Percentiles rank a stretch among this genome's conserved stretches.
These are phyloP conservation scores for Aspergillus hiratsukae DNA, from an alignment of 2,329 filamentous ascomycete genomes.

Conservation along the genomic window DNA sequence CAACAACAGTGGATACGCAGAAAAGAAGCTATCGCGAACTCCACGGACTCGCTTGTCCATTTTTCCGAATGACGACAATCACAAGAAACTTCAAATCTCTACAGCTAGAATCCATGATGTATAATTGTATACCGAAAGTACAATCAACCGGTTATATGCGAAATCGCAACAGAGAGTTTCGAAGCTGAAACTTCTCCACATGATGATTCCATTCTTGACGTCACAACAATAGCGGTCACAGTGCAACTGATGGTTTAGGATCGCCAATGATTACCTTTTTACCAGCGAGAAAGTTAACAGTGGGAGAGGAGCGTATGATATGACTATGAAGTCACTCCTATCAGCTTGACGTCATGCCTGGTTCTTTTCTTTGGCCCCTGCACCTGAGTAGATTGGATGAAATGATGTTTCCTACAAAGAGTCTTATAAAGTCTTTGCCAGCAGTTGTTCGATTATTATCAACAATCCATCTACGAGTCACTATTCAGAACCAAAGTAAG, in stretches of 20 bases:
- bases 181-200: neutral
- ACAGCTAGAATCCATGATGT: too few relatives aligned
- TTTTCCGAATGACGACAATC: neutral
- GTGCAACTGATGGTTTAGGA: neutral
- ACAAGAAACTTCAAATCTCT: neutral
- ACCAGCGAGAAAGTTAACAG: neutral
- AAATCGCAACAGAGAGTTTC: neutral
- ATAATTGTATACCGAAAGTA: neutral
- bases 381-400: neutral
- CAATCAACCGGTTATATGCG: neutral
- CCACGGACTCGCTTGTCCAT: neutral
- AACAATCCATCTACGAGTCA: neutral
- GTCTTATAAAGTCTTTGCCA: neutral
- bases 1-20: neutral
- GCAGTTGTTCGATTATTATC: neutral
- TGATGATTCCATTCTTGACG: neutral
- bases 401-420: neutral
- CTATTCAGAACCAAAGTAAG: neutral
- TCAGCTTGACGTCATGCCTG: conserved; percentile 7
- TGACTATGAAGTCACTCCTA: conserved; percentile 6
- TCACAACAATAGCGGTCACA: neutral
- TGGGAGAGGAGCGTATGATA: conserved; percentile 1
- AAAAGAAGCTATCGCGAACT: neutral
- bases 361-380: neutral
- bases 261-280: neutral